These are phyloP conservation scores for Bassia scoparia DNA, from an alignment of 148 eudicot genomes.

Conservation along the genomic window DNA sequence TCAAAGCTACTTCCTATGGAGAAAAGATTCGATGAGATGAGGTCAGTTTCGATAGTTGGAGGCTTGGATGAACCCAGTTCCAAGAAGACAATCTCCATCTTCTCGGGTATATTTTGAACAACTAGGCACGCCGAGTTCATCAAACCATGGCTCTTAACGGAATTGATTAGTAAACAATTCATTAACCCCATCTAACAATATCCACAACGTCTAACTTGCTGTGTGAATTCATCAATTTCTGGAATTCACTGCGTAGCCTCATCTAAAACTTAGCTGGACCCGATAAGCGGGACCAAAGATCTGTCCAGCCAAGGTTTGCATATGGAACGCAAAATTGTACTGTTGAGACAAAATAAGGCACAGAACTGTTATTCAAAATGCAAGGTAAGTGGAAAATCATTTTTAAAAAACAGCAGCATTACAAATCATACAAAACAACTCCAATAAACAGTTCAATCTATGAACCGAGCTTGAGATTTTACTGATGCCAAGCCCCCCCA, in stretches of 20 bases:
- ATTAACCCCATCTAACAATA: no score
- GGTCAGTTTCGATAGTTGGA: conserved; percentile 91
- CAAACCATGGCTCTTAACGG: conserved; percentile 64
- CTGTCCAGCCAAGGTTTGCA: conserved; percentile 72
- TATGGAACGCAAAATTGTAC: conserved; percentile 87
- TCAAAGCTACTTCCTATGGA: conserved; percentile 82
- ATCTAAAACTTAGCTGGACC: conserved; percentile 40
- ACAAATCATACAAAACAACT: no score
- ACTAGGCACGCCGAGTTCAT: conserved; percentile 51
- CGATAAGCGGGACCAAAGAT: conserved; percentile 43
- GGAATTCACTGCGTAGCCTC: conserved; percentile 76
- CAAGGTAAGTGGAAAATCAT: not conserved
- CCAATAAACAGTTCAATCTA: no score
- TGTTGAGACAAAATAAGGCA: conserved; percentile 31
- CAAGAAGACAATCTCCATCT: conserved; percentile 93
- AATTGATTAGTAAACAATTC: no score
- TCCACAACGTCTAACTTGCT: conserved; percentile 54
- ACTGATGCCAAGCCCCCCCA: not conserved
- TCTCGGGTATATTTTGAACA: conserved; percentile 80
- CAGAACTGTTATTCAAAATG: not conserved
- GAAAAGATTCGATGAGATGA: conserved; percentile 84
- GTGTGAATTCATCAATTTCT: conserved; percentile 61
- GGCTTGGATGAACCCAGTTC: conserved; percentile 95
- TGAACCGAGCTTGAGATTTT: not conserved
- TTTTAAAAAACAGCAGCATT: conserved; percentile 5